Conservation (phyloP, 768 basidiomycete species). For the Lactarius tabidus region DNA sequence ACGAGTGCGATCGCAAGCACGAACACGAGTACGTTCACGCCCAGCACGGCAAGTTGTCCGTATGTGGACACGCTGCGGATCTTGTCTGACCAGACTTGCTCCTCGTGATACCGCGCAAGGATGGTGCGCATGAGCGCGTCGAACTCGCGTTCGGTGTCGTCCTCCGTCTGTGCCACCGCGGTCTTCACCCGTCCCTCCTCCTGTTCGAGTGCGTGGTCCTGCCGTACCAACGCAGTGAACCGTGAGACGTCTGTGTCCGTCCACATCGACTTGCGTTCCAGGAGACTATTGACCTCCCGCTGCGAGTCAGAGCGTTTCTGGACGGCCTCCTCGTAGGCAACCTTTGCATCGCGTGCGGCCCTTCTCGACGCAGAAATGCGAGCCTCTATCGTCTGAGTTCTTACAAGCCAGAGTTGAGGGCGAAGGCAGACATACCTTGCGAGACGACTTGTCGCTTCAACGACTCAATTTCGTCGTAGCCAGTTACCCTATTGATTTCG, state of each 20-base stretch:
- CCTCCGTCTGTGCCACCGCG: slow-evolving; percentile 65
- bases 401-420: background rate
- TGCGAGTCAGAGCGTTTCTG: slow-evolving; percentile 78
- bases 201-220: slow-evolving; percentile 85
- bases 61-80: slow-evolving; percentile 95
- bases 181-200: slow-evolving; percentile 68
- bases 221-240: slow-evolving; percentile 86
- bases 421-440: slow-evolving; percentile 56
- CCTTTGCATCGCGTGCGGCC: slow-evolving; percentile 69
- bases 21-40: slow-evolving; percentile 88
- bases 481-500: slow-evolving; percentile 82
- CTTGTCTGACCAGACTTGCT: slow-evolving; percentile 99
- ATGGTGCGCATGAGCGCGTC: slow-evolving; percentile 84
- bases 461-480: slow-evolving; percentile 86
- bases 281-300: slow-evolving; percentile 91
- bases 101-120: slow-evolving; percentile 92
- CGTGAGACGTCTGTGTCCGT: slow-evolving; percentile 78
- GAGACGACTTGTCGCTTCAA: slow-evolving; percentile 73
- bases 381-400: slow-evolving; percentile 50
- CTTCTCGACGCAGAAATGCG: slow-evolving; percentile 63
- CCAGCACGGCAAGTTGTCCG: slow-evolving; percentile 79
- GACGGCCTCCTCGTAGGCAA: slow-evolving; percentile 74
- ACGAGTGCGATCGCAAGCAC: slow-evolving; percentile 84
- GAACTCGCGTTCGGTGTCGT: slow-evolving; percentile 82
- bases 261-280: slow-evolving; percentile 94